phyloP scores from a whole-genome alignment of 129 eudicot genomes.

The Saposhnikovia divaricata region DNA sequence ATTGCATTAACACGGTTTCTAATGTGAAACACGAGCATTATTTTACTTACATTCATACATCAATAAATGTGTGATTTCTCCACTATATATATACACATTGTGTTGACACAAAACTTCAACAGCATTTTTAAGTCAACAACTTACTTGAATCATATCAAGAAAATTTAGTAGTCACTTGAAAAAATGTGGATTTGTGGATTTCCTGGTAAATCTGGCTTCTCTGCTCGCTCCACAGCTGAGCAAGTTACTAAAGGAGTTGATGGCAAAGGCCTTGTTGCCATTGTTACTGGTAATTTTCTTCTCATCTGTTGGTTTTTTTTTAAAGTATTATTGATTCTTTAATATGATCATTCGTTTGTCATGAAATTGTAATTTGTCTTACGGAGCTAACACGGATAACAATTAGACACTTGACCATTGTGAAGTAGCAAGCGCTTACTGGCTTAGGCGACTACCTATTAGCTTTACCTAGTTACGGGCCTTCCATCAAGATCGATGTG shows the following conservation, averaged over 20 bases:
- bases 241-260: slow-evolving; percentile 52
- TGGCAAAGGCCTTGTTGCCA: slow-evolving; percentile 46
- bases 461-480: too few species aligned
- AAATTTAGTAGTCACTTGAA: not conserved
- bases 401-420: not conserved
- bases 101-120: not conserved
- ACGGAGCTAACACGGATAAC: not conserved
- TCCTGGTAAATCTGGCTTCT: slow-evolving; percentile 48
- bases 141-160: not conserved
- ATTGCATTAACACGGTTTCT: not conserved
- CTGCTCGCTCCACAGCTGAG: slow-evolving; percentile 46
- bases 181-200: slow-evolving; percentile 41
- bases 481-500: not conserved
- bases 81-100: not conserved
- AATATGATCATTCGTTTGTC: not conserved
- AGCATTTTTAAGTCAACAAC: not conserved
- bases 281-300: slow-evolving; percentile 38
- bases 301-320: not conserved
- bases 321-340: too few species aligned
- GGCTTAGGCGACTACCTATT: too few species aligned
- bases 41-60: not conserved
- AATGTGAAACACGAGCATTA: not conserved
- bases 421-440: too few species aligned
- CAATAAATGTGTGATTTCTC: not conserved
- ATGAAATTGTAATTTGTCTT: not conserved